Conservation (phyloP, 768 basidiomycete species). For the Suillus placidus region DNA sequence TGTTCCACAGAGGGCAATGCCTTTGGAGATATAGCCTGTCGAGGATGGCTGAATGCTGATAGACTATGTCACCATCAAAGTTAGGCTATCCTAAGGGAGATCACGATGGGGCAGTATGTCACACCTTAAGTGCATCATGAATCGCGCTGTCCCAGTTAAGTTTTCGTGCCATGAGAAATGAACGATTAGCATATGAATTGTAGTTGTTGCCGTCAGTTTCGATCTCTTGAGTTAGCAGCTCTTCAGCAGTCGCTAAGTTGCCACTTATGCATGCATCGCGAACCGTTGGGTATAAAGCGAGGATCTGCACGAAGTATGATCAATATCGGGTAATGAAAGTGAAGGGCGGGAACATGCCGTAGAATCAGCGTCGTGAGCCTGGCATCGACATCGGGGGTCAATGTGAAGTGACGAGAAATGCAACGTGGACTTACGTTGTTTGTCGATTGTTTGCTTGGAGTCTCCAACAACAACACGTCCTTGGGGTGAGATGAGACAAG, state of each 20-base stretch:
- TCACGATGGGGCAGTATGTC: background rate
- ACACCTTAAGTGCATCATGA: background rate
- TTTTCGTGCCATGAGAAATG: background rate
- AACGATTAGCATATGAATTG: background rate
- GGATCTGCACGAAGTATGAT: background rate
- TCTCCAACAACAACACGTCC: background rate
- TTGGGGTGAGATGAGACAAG: background rate
- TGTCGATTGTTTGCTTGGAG: background rate
- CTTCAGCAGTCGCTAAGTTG: background rate
- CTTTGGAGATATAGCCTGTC: background rate
- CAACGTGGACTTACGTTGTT: background rate
- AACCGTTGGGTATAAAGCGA: background rate
- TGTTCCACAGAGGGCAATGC: conserved; percentile 2
- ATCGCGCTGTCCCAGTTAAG: background rate
- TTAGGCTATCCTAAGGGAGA: background rate
- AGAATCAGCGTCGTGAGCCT: background rate
- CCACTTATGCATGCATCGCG: background rate
- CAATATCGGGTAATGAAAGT: background rate
- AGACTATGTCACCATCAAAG: background rate
- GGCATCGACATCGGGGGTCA: background rate
- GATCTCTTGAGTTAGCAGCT: background rate
- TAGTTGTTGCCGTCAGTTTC: background rate
- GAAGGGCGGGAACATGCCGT: background rate
- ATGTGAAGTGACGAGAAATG: background rate
- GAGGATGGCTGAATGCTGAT: background rate